Evolutionary conservation across 2,329 filamentous ascomycete genomes (phyloP).

Genomic region (Sporothrix phasma): DNA sequence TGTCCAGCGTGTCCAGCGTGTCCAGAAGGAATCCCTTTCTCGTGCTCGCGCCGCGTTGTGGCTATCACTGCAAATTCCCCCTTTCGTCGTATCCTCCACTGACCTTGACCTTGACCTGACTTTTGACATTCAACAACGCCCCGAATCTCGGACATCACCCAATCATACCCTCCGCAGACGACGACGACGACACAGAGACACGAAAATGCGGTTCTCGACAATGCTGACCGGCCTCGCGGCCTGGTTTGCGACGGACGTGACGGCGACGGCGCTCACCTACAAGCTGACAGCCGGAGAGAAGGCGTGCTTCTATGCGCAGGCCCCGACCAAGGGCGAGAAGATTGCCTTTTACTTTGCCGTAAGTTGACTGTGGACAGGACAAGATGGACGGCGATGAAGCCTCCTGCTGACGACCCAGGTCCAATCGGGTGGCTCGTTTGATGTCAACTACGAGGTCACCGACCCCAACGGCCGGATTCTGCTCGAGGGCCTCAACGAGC

Average conservation of each 20-base stretch:
- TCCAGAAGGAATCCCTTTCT: slow-evolving; percentile 15
- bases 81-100: background rate
- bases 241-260: slow-evolving; percentile 58
- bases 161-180: background rate
- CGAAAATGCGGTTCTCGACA: slow-evolving; percentile 54
- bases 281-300: slow-evolving; percentile 83
- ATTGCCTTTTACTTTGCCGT: slow-evolving; percentile 98
- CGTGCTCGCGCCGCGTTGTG: slow-evolving; percentile 8
- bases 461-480: slow-evolving; percentile 75
- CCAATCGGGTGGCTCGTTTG: slow-evolving; percentile 96
- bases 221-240: slow-evolving; percentile 60
- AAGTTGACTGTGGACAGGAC: slow-evolving; percentile 26
- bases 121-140: background rate
- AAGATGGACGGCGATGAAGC: too few species aligned
- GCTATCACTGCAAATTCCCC: background rate
- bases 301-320: slow-evolving; percentile 84
- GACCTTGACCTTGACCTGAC: background rate
- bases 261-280: slow-evolving; percentile 90
- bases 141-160: background rate
- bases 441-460: slow-evolving; percentile 84
- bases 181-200: background rate
- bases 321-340: slow-evolving; percentile 73
- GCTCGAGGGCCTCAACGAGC: slow-evolving; percentile 77
- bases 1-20: slow-evolving; percentile 18
- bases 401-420: slow-evolving; percentile 50